These are phyloP conservation scores for Evernia prunastri DNA, from an alignment of 495 filamentous ascomycete species.

Conservation along the genomic window DNA sequence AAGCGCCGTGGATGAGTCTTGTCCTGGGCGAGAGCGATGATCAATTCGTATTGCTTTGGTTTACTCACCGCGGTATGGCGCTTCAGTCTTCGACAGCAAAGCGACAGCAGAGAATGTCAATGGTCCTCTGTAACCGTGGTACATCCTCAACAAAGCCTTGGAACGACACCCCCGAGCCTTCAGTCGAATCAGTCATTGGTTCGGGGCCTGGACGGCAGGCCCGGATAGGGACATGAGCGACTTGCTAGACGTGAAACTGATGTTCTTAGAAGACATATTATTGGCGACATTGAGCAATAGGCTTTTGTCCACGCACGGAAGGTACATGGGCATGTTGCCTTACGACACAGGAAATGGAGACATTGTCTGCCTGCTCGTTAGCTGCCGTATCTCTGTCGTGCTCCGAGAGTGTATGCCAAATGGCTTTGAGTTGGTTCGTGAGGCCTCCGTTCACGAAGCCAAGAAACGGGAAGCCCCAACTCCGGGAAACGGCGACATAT, in stretches of 20 bases:
- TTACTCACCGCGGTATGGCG: not conserved
- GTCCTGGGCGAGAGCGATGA: not conserved
- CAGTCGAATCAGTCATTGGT: not conserved
- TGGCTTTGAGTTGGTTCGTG: not conserved
- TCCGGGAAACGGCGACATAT: slow-evolving; percentile 11
- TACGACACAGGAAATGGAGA: not conserved
- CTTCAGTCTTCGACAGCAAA: not conserved
- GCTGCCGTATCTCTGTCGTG: not conserved
- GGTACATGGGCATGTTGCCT: not conserved
- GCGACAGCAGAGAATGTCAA: not conserved
- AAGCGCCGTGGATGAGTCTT: not conserved
- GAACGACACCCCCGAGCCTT: not conserved
- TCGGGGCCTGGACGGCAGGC: not conserved
- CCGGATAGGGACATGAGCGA: not conserved
- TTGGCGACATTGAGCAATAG: not conserved
- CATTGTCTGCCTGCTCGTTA: not conserved
- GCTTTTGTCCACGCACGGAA: not conserved
- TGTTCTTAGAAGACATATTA: not conserved
- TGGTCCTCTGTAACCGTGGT: not conserved
- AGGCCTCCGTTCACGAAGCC: not conserved
- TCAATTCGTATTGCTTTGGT: not conserved
- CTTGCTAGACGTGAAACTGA: not conserved
- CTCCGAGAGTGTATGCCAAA: not conserved
- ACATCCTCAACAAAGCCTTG: not conserved
- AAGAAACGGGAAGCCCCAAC: not conserved